A percentile compares a stretch with the other conserved stretches of the same genome.
phyloP scores from a whole-genome alignment of 2,329 filamentous ascomycete species.

The Diaporthe sp. region DNA sequence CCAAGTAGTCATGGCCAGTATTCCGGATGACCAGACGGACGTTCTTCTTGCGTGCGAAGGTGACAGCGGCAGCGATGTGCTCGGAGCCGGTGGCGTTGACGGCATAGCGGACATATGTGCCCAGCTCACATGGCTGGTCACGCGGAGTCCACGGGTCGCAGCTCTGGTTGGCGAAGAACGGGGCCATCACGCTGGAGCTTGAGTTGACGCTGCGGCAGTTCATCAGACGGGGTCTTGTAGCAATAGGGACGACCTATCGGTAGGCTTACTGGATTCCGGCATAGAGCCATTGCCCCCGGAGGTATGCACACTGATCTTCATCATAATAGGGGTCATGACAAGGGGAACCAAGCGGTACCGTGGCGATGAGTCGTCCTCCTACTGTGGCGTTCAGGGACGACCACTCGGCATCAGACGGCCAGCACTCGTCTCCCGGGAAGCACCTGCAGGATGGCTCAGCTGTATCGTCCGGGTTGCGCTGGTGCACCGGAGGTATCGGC shows the following conservation, averaged over 20 bases:
- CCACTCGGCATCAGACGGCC: constrained; percentile 62
- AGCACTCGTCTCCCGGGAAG: constrained; percentile 64
- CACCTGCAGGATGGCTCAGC: constrained; percentile 42
- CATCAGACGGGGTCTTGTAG: background rate
- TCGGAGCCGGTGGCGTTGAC: constrained; percentile 43
- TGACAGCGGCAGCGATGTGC: constrained; percentile 43
- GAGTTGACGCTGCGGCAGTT: constrained; percentile 44
- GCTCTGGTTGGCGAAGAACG: constrained; percentile 49
- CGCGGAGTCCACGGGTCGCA: constrained; percentile 43
- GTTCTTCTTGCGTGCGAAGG: constrained; percentile 54
- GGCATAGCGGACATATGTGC: constrained; percentile 50
- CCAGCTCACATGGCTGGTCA: constrained; percentile 52
- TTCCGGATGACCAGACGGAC: constrained; percentile 60
- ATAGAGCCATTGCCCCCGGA: constrained; percentile 54
- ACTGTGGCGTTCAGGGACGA: constrained; percentile 61
- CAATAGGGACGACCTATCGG: background rate
- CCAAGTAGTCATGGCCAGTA: constrained; percentile 58
- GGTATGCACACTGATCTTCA: constrained; percentile 51
- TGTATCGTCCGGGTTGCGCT: background rate
- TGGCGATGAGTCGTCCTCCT: constrained; percentile 63
- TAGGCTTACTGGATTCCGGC: constrained; percentile 54
- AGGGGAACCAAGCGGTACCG: constrained; percentile 59
- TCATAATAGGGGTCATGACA: constrained; percentile 61
- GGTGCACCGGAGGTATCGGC: background rate
- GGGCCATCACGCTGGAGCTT: constrained; percentile 48